Conservation (phyloP, 371 early-diverging fungal genomes). For the Spraguea lophii region DNA sequence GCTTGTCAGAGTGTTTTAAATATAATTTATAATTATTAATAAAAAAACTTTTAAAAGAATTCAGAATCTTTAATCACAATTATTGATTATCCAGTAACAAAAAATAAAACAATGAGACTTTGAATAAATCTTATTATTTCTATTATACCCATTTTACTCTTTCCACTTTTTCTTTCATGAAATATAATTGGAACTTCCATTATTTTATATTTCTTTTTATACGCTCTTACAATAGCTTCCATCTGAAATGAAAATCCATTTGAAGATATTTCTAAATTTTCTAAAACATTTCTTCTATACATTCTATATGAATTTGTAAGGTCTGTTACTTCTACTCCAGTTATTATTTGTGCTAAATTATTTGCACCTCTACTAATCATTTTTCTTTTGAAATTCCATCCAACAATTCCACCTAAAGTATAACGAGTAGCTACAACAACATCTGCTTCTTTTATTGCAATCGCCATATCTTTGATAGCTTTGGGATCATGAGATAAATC, state of each 20-base stretch:
- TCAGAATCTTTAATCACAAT: too few relatives aligned
- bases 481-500: conserved; percentile 97
- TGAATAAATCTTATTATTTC: conserved; percentile 6
- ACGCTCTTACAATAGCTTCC: conserved; percentile 92
- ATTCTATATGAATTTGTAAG: conserved; percentile 84
- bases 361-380: conserved; percentile 86
- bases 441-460: conserved; percentile 61
- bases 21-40: too few relatives aligned
- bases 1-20: too few relatives aligned
- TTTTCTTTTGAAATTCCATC: conserved; percentile 87
- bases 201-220: conserved; percentile 62
- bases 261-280: conserved; percentile 58
- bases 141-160: conserved; percentile 25
- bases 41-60: too few relatives aligned
- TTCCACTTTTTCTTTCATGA: conserved; percentile 35
- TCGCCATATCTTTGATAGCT: conserved; percentile 62
- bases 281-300: conserved; percentile 71
- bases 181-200: conserved; percentile 52
- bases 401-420: conserved; percentile 69
- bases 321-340: conserved; percentile 67
- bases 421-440: conserved; percentile 78
- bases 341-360: conserved; percentile 67
- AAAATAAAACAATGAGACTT: too few relatives aligned
- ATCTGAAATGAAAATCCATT: conserved; percentile 96
- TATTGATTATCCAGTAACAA: too few relatives aligned